phyloP scores from a whole-genome alignment of 345 rosid genomes.

The Conringia planisiliqua region DNA sequence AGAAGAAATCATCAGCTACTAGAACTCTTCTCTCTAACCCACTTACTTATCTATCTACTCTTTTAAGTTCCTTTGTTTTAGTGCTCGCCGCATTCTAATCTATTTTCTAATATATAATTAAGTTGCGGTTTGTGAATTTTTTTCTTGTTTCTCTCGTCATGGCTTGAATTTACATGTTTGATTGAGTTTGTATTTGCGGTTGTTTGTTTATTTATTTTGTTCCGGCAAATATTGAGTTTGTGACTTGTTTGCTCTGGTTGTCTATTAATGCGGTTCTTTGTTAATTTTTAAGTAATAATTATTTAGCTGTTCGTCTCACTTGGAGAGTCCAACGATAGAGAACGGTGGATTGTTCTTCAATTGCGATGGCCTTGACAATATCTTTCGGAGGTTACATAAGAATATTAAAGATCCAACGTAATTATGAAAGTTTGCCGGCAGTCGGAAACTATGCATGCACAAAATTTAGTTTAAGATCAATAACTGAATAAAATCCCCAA shows the following conservation, averaged over 20 bases:
- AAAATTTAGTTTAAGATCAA: too few species aligned
- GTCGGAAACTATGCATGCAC: too few species aligned
- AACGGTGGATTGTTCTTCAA: too few species aligned
- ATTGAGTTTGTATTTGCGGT: neutral
- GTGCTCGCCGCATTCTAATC: constrained; percentile 21
- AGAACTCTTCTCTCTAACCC: constrained; percentile 34
- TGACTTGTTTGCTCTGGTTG: neutral
- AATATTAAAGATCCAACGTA: too few species aligned
- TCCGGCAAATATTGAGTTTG: neutral
- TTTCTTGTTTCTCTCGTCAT: neutral
- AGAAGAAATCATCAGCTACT: constrained; percentile 27
- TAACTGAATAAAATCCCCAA: too few species aligned
- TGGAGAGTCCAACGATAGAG: too few species aligned
- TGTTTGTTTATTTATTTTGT: neutral
- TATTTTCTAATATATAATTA: neutral
- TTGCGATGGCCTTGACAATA: too few species aligned
- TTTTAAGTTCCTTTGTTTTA: constrained; percentile 9
- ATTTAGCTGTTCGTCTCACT: too few species aligned
- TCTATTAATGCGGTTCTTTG: too few species aligned
- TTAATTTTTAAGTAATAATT: too few species aligned
- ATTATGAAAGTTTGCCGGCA: too few species aligned
- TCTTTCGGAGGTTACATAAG: too few species aligned
- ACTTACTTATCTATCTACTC: constrained; percentile 14
- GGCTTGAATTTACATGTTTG: constrained; percentile 5
- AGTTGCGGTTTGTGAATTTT: neutral